These are phyloP conservation scores for Cercospora berteroae DNA, from an alignment of 2,329 filamentous ascomycete genomes.

Conservation along the genomic window DNA sequence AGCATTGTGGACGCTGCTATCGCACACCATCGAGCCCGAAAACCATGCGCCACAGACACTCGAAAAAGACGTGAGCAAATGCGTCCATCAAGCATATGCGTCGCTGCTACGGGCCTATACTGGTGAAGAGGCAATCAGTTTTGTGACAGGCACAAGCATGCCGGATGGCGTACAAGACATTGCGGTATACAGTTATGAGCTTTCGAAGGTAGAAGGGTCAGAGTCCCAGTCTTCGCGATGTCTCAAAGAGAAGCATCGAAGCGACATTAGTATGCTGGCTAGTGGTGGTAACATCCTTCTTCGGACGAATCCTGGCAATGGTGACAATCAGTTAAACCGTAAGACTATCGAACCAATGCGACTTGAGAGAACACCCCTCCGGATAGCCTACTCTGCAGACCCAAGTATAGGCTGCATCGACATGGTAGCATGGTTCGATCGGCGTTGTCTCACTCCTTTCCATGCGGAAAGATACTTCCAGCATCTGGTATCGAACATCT, in stretches of 20 bases:
- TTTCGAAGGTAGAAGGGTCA: neutral
- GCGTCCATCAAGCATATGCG: too few species aligned
- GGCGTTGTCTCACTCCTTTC: neutral
- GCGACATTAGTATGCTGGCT: neutral
- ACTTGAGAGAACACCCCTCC: neutral
- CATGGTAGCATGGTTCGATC: neutral
- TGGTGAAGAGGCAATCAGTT: too few species aligned
- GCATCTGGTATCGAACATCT: neutral
- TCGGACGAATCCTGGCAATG: neutral
- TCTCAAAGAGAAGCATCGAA: neutral
- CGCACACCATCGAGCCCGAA: neutral
- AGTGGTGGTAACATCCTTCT: neutral
- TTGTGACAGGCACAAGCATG: too few species aligned
- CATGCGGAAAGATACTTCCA: neutral
- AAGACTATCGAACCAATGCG: neutral
- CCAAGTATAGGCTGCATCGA: neutral
- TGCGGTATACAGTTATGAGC: too few species aligned
- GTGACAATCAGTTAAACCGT: neutral
- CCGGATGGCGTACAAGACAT: too few species aligned
- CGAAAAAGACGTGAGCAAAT: too few species aligned
- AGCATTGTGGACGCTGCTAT: neutral
- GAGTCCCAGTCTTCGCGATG: neutral
- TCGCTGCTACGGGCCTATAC: too few species aligned
- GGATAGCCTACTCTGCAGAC: neutral
- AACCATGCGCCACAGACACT: too few species aligned